Base-by-base conservation (phyloP, 495 filamentous ascomycete species). In the Penicillium cosmopolitanum region DNA sequence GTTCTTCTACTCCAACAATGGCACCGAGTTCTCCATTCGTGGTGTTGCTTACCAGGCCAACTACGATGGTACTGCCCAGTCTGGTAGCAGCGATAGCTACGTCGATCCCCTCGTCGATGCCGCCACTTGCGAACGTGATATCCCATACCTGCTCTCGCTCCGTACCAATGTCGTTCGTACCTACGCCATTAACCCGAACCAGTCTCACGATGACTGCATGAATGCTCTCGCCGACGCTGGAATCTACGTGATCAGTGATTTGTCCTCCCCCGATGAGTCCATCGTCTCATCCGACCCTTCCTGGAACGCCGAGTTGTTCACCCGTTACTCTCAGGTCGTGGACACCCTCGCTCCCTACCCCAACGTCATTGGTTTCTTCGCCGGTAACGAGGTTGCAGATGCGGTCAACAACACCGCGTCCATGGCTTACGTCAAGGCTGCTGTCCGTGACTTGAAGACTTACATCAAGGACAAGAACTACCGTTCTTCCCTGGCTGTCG, bases 361-460 rank as follows among this genome's bases (percentile, higher is more conserved):
- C 73, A 98, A 98, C 71, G 85, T 89, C 55, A 85, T 98, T 57
- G 95, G 96, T 66, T 98, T 98, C 85, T 98, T 98, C 74, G 91
- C 93, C 53, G 96, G 96, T 64, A 98, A 98, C 72, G 95, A 98
- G 76, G 95, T 98, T 53, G 87, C 91, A 66, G 96, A 98, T 81
- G 79, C 85, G 61, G 75, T 81, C 51, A 92, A 84, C 77, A 97
- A 96, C 82, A 97, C 93, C 50, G 73, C 77, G 63, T 90, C 94
- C 48, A 93, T 89, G 59, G 91, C 94, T 53, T 98, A 88, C 73
- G 95, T 98, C 71, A 98, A 98, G 83, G 96, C 94, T 61, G 96
- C 96, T 48, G 92, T 96, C 36, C 93, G 95, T 72, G 94, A 98
- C 71, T 90, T 85, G 78, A 98, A 98, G 85, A 81, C 86, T 48